Evolutionary conservation across 768 basidiomycete genomes (phyloP).

Genomic region (Rhodosporidiobolus odoratus): DNA sequence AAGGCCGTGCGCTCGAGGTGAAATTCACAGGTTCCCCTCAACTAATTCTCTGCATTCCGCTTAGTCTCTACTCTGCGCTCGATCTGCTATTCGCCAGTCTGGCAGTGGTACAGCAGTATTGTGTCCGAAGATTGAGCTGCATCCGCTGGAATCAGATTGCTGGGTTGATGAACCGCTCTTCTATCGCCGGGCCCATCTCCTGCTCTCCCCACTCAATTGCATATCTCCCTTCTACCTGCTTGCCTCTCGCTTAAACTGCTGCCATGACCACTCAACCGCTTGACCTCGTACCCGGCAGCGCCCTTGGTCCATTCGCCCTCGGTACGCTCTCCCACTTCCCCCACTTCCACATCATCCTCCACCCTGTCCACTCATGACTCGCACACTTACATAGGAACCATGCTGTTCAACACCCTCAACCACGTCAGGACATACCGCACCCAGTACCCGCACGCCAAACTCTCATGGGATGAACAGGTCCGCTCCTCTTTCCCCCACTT

Average conservation of each 20-base stretch:
- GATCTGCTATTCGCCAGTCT: too few species aligned
- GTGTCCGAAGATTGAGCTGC: too few species aligned
- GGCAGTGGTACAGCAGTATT: too few species aligned
- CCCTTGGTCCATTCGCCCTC: conserved; percentile 36
- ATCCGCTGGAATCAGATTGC: not conserved
- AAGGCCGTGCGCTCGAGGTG: not conserved
- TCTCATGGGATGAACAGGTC: conserved; percentile 33
- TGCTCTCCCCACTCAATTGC: not conserved
- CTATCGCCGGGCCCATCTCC: not conserved
- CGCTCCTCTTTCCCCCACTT: not conserved
- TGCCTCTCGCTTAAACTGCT: not conserved
- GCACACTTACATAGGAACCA: conserved; percentile 13
- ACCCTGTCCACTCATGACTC: not conserved
- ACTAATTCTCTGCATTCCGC: too few species aligned
- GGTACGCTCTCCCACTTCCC: conserved; percentile 23
- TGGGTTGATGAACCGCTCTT: too few species aligned
- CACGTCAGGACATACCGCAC: conserved; percentile 16
- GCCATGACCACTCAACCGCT: not conserved
- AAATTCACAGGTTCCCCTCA: too few species aligned
- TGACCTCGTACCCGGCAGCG: conserved; percentile 19
- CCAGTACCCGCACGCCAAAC: conserved; percentile 12
- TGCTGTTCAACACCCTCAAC: conserved; percentile 38
- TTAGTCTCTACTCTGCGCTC: too few species aligned
- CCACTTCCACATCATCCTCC: not conserved
- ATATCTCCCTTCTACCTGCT: not conserved